Evolutionary conservation across 225 moss, liverwort and hornwort species (phyloP).

Genomic region (Bryoerythrophyllum caledonicum): DNA sequence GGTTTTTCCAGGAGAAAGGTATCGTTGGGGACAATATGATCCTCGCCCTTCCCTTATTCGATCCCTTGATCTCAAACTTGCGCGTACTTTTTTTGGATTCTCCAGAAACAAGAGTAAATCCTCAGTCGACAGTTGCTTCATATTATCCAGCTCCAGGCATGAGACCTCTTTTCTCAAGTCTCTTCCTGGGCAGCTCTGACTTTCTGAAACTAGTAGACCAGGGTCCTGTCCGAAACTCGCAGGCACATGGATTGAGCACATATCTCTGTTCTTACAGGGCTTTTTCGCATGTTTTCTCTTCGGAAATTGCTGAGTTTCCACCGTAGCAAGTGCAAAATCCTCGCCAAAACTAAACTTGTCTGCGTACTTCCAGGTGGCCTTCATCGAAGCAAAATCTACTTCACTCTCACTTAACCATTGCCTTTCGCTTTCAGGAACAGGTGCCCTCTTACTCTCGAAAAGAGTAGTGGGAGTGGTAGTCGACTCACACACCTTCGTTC

Average conservation of each 20-base stretch:
- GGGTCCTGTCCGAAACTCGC: constrained; percentile 5
- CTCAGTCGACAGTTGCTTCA: constrained; percentile 29
- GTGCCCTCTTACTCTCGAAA: neutral
- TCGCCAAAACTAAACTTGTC: neutral
- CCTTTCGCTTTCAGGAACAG: neutral
- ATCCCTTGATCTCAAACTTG: constrained; percentile 20
- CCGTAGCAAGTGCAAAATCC: neutral
- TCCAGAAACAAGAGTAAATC: constrained; percentile 32
- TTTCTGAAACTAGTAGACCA: constrained; percentile 17
- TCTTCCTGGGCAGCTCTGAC: constrained; percentile 13
- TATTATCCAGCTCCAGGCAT: constrained; percentile 27
- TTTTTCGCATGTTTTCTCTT: neutral
- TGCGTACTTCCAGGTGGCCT: constrained; percentile 16
- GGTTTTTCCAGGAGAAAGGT: constrained; percentile 20
- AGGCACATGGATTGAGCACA: constrained; percentile 18
- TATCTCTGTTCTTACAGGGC: neutral
- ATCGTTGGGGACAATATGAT: constrained; percentile 13
- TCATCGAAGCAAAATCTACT: neutral
- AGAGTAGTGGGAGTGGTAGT: neutral
- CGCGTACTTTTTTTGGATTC: constrained; percentile 19
- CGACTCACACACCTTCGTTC: constrained; percentile 4
- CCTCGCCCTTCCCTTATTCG: constrained; percentile 24
- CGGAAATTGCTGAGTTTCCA: constrained; percentile 5
- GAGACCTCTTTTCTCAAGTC: neutral
- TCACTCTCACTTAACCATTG: neutral